Evolutionary conservation across 1,139 yeast species (phyloP), one percentile per base, ranked within the genome.

Genomic region (Candida glucosophila): DNA sequence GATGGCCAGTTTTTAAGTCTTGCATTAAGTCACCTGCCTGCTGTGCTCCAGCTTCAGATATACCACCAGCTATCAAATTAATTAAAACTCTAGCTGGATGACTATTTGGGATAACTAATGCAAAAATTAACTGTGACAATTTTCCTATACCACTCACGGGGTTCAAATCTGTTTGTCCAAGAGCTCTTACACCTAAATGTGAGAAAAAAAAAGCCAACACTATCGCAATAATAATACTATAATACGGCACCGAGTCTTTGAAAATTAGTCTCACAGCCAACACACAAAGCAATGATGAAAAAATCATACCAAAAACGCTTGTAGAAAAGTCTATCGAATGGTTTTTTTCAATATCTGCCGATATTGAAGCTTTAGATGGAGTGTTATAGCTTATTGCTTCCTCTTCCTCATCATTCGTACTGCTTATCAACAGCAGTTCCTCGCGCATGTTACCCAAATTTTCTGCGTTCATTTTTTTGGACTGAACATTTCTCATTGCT

Each of bases 1-100:
- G 52, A 52, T 83, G 93, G 0, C 98, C 97, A 0, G 98, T 88
- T 49, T 90, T 90, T 40, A 88, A 63, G 52, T 90, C 98, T 59
- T 90, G 97, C 95, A 88, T 83, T 44, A 90, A 62, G 54, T 90
- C 98, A 10, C 98, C 98, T 1, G 97, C 96, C 52, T 90, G 98
- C 52, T 90, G 97, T 2, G 98, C 96, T 5, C 98, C 97, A 1
- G 98, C 97, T 54, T 90, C 98, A 1, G 97, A 93, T 17, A 90
- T 77, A 5, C 95, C 97, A 10, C 98, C 98, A 3, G 97, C 95
- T 3, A 90, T 78, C 29, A 90, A 60, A 47, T 90, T 90, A 26
- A 86, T 76, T 20, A 90, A 58, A 4, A 90, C 81, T 10, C 83
- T 73, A 2, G 92, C 86, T 1, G 94, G 93, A 34, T 78, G 81